Percentiles rank a stretch among this genome's conserved stretches.
Evolutionary conservation across 305 asterid species (phyloP).

Genomic region (Plantago rigida): DNA sequence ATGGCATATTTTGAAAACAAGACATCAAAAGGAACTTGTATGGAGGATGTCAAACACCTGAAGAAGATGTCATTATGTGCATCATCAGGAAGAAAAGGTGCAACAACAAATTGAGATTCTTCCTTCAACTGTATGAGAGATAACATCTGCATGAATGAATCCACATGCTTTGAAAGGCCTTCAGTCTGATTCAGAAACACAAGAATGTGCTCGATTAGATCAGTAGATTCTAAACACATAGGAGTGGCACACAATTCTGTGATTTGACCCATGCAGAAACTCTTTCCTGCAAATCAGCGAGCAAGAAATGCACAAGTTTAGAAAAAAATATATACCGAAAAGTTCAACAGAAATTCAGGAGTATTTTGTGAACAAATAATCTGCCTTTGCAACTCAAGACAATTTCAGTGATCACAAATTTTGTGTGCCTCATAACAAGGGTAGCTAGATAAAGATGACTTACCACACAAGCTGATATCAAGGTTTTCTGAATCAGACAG

Average conservation of each 20-base stretch:
- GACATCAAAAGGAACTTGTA: not conserved
- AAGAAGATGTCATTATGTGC: slow-evolving; percentile 52
- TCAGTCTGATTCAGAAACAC: slow-evolving; percentile 71
- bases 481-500: slow-evolving; percentile 63
- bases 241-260: slow-evolving; percentile 54
- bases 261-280: slow-evolving; percentile 73
- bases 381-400: slow-evolving; percentile 3
- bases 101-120: slow-evolving; percentile 48
- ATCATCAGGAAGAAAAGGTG: slow-evolving; percentile 71
- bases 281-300: slow-evolving; percentile 57
- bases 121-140: slow-evolving; percentile 65
- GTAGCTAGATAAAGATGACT: slow-evolving; percentile 27
- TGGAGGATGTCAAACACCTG: slow-evolving; percentile 35
- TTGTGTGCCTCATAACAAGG: slow-evolving; percentile 3
- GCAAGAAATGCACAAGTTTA: slow-evolving; percentile 21
- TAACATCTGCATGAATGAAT: slow-evolving; percentile 79
- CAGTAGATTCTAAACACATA: slow-evolving; percentile 44
- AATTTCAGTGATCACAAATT: slow-evolving; percentile 12
- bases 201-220: slow-evolving; percentile 59
- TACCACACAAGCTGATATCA: slow-evolving; percentile 67
- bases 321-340: not conserved
- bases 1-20: not conserved
- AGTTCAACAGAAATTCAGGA: slow-evolving; percentile 1
- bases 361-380: slow-evolving; percentile 1
- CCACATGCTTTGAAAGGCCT: slow-evolving; percentile 75